These are phyloP conservation scores for Grosmannia penicillata DNA, from an alignment of 2,329 filamentous ascomycete species.

Conservation along the genomic window DNA sequence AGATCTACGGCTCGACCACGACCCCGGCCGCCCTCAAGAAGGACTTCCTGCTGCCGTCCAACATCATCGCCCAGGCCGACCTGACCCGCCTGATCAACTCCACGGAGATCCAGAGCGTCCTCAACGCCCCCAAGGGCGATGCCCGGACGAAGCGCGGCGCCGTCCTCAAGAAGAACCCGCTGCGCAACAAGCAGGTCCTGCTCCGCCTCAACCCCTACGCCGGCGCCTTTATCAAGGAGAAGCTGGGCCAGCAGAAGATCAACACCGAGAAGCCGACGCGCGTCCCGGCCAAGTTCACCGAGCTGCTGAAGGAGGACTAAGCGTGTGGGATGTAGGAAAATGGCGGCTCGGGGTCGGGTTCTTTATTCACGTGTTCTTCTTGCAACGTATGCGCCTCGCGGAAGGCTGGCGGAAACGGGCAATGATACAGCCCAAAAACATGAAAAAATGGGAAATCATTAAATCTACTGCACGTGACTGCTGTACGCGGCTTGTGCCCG, in stretches of 20 bases:
- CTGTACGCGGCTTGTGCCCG: neutral
- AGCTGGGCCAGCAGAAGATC: slow-evolving; percentile 56
- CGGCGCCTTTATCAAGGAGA: slow-evolving; percentile 73
- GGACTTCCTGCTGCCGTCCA: slow-evolving; percentile 93
- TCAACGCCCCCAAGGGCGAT: slow-evolving; percentile 81
- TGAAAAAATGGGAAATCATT: slow-evolving; percentile 8
- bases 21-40: slow-evolving; percentile 87
- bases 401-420: neutral
- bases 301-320: slow-evolving; percentile 13
- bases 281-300: slow-evolving; percentile 13
- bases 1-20: slow-evolving; percentile 91
- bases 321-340: neutral
- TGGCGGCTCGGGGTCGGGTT: neutral
- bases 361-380: neutral
- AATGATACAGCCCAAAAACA: slow-evolving; percentile 6
- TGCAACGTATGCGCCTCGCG: neutral
- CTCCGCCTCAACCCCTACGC: slow-evolving; percentile 98
- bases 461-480: too few relatives aligned
- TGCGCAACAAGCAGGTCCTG: slow-evolving; percentile 96
- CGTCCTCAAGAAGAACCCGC: slow-evolving; percentile 99
- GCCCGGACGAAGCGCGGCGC: slow-evolving; percentile 75
- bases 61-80: slow-evolving; percentile 87
- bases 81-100: slow-evolving; percentile 98
- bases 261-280: slow-evolving; percentile 13
- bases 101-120: slow-evolving; percentile 92